These are phyloP conservation scores for Chenopodium album DNA, from an alignment of 148 eudicot genomes.

Conservation along the genomic window DNA sequence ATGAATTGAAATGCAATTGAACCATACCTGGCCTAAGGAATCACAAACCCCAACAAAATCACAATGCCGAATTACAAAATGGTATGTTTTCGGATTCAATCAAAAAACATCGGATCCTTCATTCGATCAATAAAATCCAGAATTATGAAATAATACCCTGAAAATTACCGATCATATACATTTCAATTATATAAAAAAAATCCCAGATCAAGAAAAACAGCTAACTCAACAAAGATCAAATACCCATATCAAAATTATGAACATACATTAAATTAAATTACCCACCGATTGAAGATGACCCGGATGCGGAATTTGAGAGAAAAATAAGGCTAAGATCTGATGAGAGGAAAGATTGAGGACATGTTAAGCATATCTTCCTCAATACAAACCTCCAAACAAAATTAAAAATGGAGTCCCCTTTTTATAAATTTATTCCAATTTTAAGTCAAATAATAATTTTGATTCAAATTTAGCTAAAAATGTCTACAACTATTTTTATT, in stretches of 20 bases:
- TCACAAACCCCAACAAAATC: slow-evolving; percentile 23
- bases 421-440: slow-evolving; percentile 13
- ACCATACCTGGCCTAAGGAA: slow-evolving; percentile 21
- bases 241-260: slow-evolving; percentile 8
- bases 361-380: slow-evolving; percentile 39
- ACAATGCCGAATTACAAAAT: slow-evolving; percentile 18
- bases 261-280: background rate
- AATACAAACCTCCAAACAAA: slow-evolving; percentile 15
- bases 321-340: slow-evolving; percentile 35
- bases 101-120: slow-evolving; percentile 38
- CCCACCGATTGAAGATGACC: slow-evolving; percentile 38
- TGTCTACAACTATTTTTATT: background rate
- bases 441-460: slow-evolving; percentile 12
- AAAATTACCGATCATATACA: slow-evolving; percentile 18
- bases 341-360: slow-evolving; percentile 33
- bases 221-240: slow-evolving; percentile 22
- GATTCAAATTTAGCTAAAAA: slow-evolving; percentile 11
- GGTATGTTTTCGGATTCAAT: slow-evolving; percentile 27
- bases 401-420: slow-evolving; percentile 6
- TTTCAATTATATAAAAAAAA: slow-evolving; percentile 3
- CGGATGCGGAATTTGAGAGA: slow-evolving; percentile 29
- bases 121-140: slow-evolving; percentile 21
- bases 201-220: slow-evolving; percentile 29
- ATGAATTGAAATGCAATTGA: slow-evolving; percentile 12
- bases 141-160: slow-evolving; percentile 12